Conservation (phyloP, 225 moss, liverwort and hornwort genomes). For the Rhytidiadelphus loreus region DNA sequence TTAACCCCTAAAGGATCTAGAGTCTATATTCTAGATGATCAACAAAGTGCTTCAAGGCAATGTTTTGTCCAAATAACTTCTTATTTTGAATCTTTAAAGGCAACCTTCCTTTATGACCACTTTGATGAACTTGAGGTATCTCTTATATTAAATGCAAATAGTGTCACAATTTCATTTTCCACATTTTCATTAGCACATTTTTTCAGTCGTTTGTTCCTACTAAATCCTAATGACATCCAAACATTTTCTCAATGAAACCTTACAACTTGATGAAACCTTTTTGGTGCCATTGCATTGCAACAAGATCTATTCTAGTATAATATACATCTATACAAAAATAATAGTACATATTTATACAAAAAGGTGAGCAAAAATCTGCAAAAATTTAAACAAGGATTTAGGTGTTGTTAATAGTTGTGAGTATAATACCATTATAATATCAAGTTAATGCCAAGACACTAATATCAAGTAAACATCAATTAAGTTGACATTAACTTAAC, state of each 20-base stretch:
- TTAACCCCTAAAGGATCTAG: neutral
- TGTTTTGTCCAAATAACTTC: neutral
- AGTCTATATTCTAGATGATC: neutral
- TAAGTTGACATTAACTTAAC: neutral
- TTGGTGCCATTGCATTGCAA: neutral
- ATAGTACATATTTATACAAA: neutral
- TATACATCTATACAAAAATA: neutral
- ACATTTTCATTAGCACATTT: fast-evolving
- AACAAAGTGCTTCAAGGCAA: neutral
- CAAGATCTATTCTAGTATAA: neutral
- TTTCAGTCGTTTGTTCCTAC: neutral
- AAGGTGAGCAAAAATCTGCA: neutral
- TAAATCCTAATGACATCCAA: neutral
- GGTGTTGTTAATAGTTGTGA: too few relatives aligned
- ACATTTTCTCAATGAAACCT: neutral
- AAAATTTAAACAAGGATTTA: neutral
- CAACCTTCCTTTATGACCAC: neutral
- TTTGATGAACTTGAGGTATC: neutral
- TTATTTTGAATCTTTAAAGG: neutral
- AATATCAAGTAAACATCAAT: neutral
- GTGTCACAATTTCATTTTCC: neutral
- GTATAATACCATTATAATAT: neutral
- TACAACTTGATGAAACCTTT: neutral
- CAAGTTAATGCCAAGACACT: neutral
- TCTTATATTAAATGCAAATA: neutral